These are phyloP conservation scores for Olyra latifolia DNA, from an alignment of 176 grass and related monocot genomes.

Conservation along the genomic window DNA sequence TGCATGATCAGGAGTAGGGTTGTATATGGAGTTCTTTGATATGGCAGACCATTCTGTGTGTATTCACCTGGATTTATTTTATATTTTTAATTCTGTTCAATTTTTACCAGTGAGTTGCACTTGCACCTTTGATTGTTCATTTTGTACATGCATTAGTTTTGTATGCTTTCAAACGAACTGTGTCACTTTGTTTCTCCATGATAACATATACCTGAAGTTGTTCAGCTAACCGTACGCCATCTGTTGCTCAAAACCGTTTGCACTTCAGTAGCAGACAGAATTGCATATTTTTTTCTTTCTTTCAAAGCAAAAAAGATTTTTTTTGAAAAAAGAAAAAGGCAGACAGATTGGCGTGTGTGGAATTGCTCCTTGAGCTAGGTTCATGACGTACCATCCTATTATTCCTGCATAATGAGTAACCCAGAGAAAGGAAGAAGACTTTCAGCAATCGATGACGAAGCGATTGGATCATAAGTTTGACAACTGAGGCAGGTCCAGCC, in stretches of 20 bases:
- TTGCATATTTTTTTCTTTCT: background rate
- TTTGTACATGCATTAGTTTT: background rate
- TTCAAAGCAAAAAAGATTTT: background rate
- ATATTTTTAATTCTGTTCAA: background rate
- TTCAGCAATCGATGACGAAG: background rate
- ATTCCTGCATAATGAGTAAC: background rate
- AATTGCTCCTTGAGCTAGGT: background rate
- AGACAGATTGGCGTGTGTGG: background rate
- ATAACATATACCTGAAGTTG: background rate
- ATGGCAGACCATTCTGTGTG: background rate
- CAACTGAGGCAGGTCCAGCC: slow-evolving; percentile 15
- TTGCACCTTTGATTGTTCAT: background rate
- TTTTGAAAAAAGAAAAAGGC: background rate
- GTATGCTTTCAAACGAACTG: background rate
- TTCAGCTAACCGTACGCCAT: background rate
- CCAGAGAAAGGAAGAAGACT: background rate
- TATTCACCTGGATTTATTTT: slow-evolving; percentile 13
- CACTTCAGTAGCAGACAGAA: background rate
- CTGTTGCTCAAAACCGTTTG: background rate
- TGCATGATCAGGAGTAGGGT: slow-evolving; percentile 22
- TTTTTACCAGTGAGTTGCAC: background rate
- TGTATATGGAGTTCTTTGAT: slow-evolving; percentile 34
- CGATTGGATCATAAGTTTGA: background rate
- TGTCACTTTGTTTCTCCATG: background rate
- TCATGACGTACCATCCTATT: background rate